phyloP scores from a whole-genome alignment of 2,329 filamentous ascomycete genomes.

The Nemania sp. region DNA sequence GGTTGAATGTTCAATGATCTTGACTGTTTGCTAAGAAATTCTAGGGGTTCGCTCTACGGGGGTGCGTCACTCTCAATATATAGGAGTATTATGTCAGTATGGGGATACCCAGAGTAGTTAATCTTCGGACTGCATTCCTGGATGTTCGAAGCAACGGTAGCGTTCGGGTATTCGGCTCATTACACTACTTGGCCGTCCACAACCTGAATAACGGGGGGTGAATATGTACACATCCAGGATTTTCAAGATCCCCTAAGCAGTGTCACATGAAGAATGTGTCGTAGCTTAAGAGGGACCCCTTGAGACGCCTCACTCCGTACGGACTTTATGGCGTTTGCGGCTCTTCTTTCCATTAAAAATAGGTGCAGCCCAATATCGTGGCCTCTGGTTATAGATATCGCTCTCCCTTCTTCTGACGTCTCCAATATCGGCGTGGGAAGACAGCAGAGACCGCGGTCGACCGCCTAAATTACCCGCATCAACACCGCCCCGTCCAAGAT shows the following conservation, averaged over 20 bases:
- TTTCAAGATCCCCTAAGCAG: neutral
- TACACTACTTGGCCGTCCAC: conserved; percentile 1
- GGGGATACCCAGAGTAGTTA: neutral
- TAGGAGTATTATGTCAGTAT: neutral
- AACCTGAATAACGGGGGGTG: neutral
- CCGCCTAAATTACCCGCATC: conserved; percentile 26
- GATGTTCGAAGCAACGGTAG: conserved; percentile 4
- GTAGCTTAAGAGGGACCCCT: neutral
- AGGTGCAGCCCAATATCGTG: neutral
- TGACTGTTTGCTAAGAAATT: too few relatives aligned
- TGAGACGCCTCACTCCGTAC: neutral
- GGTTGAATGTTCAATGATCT: neutral
- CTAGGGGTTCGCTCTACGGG: too few relatives aligned
- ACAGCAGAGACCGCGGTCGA: neutral
- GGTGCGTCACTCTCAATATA: conserved; percentile 7
- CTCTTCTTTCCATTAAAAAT: neutral
- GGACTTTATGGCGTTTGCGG: neutral
- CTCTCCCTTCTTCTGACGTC: neutral
- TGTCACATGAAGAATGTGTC: neutral
- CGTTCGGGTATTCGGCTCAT: conserved; percentile 18
- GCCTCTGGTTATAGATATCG: neutral
- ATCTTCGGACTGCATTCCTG: neutral
- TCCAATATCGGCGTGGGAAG: neutral
- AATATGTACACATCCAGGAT: neutral
- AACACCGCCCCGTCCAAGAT: neutral